Base-by-base conservation (phyloP, 257 asterid genomes). In the Fraxinus excelsior region DNA sequence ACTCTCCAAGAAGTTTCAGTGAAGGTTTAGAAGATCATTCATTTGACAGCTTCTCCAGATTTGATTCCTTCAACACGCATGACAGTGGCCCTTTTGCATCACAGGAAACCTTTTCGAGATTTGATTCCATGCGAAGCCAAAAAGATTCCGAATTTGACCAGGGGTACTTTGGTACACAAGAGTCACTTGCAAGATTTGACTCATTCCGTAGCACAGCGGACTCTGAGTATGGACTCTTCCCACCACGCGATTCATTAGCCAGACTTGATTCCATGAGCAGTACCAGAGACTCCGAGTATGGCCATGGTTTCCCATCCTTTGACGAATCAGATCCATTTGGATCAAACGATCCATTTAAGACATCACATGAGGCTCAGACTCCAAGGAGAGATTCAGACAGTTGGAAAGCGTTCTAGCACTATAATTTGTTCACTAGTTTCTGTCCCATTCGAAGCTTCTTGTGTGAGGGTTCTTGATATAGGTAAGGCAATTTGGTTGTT, bases 311-410 rank as follows among this genome's bases (percentile, higher is more conserved):
- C 84, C 76, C 92, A 34, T 89, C 96, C 21, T 92, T 93, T 70
- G 97, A 93, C 79, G 97, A 93, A 73, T 73, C 89, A 0, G 98
- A 94, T 85, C 97, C 96, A 0, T 94, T 91, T 34, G 96, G 96
- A 10, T 82, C 96, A 25, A 76, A 75, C 8, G 96, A 31, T 64
- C 94, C 96, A 12, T 93, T 94, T 80, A 86, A 84, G 89, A 77
- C 92, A 2, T 83, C 98, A 3, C 70, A 35, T 11, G 97, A 94
- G 74, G 82, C 83, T 82, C 89, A 88, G 84, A 88, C 94, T 35
- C 87, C 97, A 2, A 86, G 85, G 82, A 92, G 78, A 80, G 96
- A 91, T 75, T 85, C 93, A 13, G 96, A 91, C 80, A 82, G 86
- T 80, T 92, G 97, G 97, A 94, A 85, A 87, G 97, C 98, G 21